Percentiles rank a stretch among this genome's conserved stretches.
Conservation (phyloP, 2,329 filamentous ascomycete genomes). For the Pseudohalonectria lignicola region DNA sequence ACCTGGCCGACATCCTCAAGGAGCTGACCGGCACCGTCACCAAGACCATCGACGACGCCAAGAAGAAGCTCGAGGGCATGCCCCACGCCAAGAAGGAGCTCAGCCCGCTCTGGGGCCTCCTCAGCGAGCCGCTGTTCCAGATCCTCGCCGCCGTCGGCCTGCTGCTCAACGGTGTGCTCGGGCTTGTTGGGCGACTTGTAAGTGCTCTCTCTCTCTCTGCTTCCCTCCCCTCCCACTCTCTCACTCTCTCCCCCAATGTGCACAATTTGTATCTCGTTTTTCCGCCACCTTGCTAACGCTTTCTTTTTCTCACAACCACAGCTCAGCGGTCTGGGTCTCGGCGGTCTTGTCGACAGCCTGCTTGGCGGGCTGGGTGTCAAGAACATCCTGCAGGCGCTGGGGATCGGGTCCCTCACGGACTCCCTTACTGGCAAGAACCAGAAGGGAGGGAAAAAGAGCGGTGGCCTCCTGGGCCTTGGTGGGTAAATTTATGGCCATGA, state of each 20-base stretch:
- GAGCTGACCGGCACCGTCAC: slow-evolving; percentile 74
- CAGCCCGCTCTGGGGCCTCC: slow-evolving; percentile 76
- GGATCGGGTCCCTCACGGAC: slow-evolving; percentile 40
- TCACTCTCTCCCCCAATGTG: neutral
- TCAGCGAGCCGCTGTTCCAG: slow-evolving; percentile 81
- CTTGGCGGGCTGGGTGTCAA: slow-evolving; percentile 68
- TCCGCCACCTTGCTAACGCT: slow-evolving; percentile 6
- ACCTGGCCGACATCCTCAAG: slow-evolving; percentile 75
- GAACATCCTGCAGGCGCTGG: slow-evolving; percentile 64
- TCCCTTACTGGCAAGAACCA: slow-evolving; percentile 32
- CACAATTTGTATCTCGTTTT: neutral
- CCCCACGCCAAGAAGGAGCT: slow-evolving; percentile 91
- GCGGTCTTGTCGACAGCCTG: slow-evolving; percentile 67
- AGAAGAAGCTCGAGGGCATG: slow-evolving; percentile 86
- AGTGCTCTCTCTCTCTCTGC: slow-evolving; percentile 11
- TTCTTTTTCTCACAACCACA: slow-evolving; percentile 15
- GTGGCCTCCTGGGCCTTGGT: slow-evolving; percentile 14
- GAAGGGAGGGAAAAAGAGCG: slow-evolving; percentile 27
- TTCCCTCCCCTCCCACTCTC: neutral
- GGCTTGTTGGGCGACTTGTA: slow-evolving; percentile 66
- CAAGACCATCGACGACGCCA: slow-evolving; percentile 74
- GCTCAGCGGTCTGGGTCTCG: slow-evolving; percentile 71
- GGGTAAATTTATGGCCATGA: no score
- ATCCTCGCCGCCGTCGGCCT: slow-evolving; percentile 84
- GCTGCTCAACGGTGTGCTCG: slow-evolving; percentile 70